phyloP scores from a whole-genome alignment of 257 asterid genomes.

The Solanum sitiens region DNA sequence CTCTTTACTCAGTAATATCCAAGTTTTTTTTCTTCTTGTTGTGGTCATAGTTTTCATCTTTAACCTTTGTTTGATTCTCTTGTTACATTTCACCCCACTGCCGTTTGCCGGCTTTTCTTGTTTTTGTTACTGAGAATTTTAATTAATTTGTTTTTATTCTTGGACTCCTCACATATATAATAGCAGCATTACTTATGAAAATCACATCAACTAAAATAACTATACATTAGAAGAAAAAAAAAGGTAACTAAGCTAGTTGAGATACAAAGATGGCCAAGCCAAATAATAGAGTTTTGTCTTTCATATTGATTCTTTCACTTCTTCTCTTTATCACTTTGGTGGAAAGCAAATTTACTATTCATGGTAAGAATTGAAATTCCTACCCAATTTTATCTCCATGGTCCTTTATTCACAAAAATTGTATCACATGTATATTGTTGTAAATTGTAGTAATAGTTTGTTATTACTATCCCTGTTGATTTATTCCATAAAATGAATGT shows the following conservation, averaged over 20 bases:
- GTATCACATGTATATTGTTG: not conserved
- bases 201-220: not conserved
- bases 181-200: not conserved
- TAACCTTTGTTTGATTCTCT: not conserved
- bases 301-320: not conserved
- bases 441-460: not conserved
- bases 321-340: constrained; percentile 6
- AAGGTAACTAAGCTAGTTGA: not conserved
- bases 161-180: not conserved
- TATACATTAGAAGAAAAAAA: not conserved
- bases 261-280: constrained; percentile 18
- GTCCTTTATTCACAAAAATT: not conserved
- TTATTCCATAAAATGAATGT: no score
- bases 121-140: not conserved
- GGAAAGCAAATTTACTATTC: not conserved
- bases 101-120: not conserved
- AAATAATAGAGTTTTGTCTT: constrained; percentile 1
- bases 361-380: not conserved
- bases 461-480: not conserved
- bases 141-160: not conserved
- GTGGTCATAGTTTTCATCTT: not conserved
- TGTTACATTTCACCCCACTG: not conserved
- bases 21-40: not conserved
- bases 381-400: not conserved
- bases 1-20: not conserved